phyloP scores from a whole-genome alignment of 768 basidiomycete species.

The Leccinum ochraceum region DNA sequence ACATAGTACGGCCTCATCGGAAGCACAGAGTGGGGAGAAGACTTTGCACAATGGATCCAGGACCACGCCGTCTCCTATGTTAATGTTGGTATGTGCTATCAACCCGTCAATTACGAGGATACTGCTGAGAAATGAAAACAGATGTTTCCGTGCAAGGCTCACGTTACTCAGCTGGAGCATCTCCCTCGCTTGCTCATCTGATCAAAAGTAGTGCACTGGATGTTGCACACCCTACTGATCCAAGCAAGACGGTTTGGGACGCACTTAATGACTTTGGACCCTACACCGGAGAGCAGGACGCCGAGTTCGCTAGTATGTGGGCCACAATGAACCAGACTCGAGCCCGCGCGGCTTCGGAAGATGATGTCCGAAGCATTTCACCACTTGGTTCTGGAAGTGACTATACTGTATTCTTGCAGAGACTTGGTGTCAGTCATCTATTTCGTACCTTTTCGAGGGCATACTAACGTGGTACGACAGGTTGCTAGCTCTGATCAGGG shows the following conservation, averaged over 20 bases:
- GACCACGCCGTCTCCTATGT: constrained; percentile 83
- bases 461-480: constrained; percentile 16
- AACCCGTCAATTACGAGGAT: neutral
- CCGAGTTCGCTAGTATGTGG: constrained; percentile 44
- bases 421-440: constrained; percentile 52
- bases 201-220: constrained; percentile 53
- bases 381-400: constrained; percentile 85
- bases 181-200: constrained; percentile 67
- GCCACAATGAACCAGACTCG: constrained; percentile 34
- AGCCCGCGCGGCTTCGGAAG: constrained; percentile 18
- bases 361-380: constrained; percentile 43
- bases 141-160: constrained; percentile 58
- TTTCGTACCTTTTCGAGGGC: neutral
- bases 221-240: constrained; percentile 56
- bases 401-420: constrained; percentile 88
- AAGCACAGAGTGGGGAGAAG: constrained; percentile 92
- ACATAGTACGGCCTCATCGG: constrained; percentile 71
- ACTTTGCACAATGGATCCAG: constrained; percentile 80
- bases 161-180: constrained; percentile 49
- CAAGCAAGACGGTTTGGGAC: constrained; percentile 57
- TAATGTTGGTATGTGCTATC: constrained; percentile 57
- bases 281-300: constrained; percentile 43
- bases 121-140: constrained; percentile 19
- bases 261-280: constrained; percentile 56
- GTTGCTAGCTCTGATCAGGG: constrained; percentile 31